Evolutionary conservation across 78 protist genomes (phyloP).

Genomic region (Dictyostelium intermedium): DNA sequence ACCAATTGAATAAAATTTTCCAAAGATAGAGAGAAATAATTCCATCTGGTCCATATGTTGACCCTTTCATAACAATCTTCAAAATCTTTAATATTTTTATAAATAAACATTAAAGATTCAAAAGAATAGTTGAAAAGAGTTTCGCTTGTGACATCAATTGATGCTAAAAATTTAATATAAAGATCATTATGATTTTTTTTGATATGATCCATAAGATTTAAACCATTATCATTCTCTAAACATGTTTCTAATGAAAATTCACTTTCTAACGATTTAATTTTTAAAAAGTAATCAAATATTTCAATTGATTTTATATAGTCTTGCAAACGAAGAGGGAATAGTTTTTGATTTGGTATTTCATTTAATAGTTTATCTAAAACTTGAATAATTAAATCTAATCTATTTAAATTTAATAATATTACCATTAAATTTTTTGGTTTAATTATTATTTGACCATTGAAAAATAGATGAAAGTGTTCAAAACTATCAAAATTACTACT

Average conservation of each 20-base stretch:
- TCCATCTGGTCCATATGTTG: not conserved
- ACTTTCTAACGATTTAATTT: not conserved
- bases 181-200: not conserved
- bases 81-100: not conserved
- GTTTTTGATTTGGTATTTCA: not conserved
- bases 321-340: not conserved
- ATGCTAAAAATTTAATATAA: not conserved
- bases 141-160: not conserved
- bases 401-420: not conserved
- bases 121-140: not conserved
- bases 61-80: not conserved
- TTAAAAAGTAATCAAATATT: not conserved
- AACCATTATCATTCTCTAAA: not conserved
- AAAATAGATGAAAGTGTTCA: not conserved
- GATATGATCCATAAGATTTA: not conserved
- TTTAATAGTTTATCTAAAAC: not conserved
- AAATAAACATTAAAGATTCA: not conserved
- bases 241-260: not conserved
- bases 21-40: not conserved
- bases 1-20: not conserved
- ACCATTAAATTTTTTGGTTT: not conserved
- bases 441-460: not conserved
- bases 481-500: not conserved
- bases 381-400: not conserved
- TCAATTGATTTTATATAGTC: not conserved